Evolutionary conservation across 2,329 filamentous ascomycete genomes (phyloP), one percentile per base, ranked within the genome.

Genomic region (Conoideocrella luteorostrata): DNA sequence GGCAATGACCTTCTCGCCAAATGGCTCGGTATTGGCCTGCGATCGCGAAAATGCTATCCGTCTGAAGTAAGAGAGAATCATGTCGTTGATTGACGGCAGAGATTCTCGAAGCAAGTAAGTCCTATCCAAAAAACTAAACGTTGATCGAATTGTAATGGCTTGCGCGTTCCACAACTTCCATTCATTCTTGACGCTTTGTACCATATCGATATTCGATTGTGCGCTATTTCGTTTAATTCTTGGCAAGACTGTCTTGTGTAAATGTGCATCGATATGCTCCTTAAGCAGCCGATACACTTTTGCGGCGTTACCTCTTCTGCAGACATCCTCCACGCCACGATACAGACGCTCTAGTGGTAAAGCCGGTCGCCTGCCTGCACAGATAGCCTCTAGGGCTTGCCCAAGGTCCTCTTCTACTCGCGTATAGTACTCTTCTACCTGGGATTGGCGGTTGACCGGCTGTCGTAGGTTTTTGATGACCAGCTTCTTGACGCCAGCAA

Each of bases 41-140:
- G 45, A 43, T 23, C 28, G 42, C 11, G 63, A 61, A 52, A 75
- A 82, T 3, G 74, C 62, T 52, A 72, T 74, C 47, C 66, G 75
- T 42, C 86, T 78, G 60, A 97, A 98, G 47, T 88, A 75, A 12
- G 73, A 66, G 44, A 93, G 80, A 5, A 84, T 80, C 70, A 95
- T 82, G 57, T 95, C 88, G 56, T 90, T 85, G 45, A 98, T 80
- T 26, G 85, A 85, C 9, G 75, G 74, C 28, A 76, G 67, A 18
- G 84, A 79, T 36, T 82, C 81, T 45, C 84, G 82, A 3, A 95
- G 71, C 7, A 98, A 74, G 58, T 89, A 96, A 2, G 89, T 87
- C 50, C 93, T 82, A 61, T 98, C 91, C 51, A 98, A 76, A 58
- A 90, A 98, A 67, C 89, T 95, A 66, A 96, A 97, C 30, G 94